Conservation (phyloP, 2,329 filamentous ascomycete species). For the Penicillium sp. region DNA sequence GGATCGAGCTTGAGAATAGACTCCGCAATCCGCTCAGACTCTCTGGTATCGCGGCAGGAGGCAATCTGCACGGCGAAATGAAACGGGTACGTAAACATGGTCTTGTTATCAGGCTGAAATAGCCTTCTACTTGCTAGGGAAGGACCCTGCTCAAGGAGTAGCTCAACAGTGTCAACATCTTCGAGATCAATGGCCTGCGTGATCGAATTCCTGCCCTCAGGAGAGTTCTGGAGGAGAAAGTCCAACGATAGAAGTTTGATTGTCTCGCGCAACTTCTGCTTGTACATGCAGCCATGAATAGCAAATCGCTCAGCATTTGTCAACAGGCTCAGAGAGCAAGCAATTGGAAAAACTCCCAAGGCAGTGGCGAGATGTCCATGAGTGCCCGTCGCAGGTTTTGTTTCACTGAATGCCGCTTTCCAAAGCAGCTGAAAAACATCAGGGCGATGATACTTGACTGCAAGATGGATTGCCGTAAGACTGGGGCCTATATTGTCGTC, state of each 20-base stretch:
- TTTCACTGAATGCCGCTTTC: conserved; percentile 12
- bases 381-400: background rate
- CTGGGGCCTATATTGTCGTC: background rate
- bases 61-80: conserved; percentile 22
- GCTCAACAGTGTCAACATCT: conserved; percentile 17
- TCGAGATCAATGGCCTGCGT: conserved; percentile 22
- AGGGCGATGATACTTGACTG: conserved; percentile 16
- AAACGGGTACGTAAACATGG: conserved; percentile 19
- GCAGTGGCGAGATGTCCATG: background rate
- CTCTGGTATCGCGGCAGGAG: conserved; percentile 15
- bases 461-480: conserved; percentile 19
- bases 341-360: conserved; percentile 14
- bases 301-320: conserved; percentile 21
- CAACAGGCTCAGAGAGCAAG: conserved; percentile 16
- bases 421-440: conserved; percentile 12
- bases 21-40: conserved; percentile 17
- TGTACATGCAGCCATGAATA: conserved; percentile 14
- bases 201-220: conserved; percentile 17
- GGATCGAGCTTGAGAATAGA: conserved; percentile 17
- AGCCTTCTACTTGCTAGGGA: conserved; percentile 6
- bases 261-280: background rate
- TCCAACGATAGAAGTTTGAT: conserved; percentile 11
- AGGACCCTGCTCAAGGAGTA: conserved; percentile 9
- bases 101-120: conserved; percentile 3
- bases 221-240: conserved; percentile 12